Conservation (phyloP, 768 basidiomycete genomes). For the Clathrus columnatus region DNA sequence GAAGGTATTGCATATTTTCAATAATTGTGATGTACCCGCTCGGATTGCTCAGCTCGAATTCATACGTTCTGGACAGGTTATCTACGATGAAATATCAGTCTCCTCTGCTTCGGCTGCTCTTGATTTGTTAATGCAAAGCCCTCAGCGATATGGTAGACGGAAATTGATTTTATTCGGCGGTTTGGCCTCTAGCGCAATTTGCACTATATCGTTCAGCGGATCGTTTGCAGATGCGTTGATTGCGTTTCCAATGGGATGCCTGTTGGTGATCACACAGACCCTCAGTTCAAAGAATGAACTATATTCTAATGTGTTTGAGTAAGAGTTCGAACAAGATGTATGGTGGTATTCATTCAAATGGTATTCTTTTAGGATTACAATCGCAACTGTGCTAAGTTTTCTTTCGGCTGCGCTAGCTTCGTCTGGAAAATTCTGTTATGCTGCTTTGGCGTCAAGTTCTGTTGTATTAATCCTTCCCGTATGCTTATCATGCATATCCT, state of each 20-base stretch:
- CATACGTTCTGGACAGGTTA: conserved; percentile 40
- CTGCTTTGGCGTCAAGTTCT: conserved; percentile 67
- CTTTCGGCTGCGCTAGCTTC: conserved; percentile 64
- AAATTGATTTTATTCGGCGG: conserved; percentile 65
- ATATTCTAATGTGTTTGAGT: conserved; percentile 76
- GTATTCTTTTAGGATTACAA: conserved; percentile 47
- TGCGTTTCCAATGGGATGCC: conserved; percentile 64
- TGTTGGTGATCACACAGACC: conserved; percentile 66
- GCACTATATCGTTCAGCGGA: conserved; percentile 62
- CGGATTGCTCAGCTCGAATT: background rate
- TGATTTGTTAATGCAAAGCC: conserved; percentile 63
- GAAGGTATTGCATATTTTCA: conserved; percentile 35
- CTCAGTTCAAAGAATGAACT: conserved; percentile 67
- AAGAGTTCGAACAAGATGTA: conserved; percentile 19
- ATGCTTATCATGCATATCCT: conserved; percentile 15
- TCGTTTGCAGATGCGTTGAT: conserved; percentile 70
- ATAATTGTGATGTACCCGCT: background rate
- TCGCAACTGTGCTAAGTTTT: conserved; percentile 74
- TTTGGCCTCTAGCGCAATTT: conserved; percentile 68
- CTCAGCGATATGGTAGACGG: conserved; percentile 51
- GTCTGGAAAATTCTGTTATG: conserved; percentile 67
- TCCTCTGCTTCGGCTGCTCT: conserved; percentile 61
- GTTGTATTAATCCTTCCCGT: conserved; percentile 77
- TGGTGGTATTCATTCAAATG: background rate
- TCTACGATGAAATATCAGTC: conserved; percentile 74